These are phyloP conservation scores for Glycine latifolia DNA, from an alignment of 306 rosid genomes.

Conservation along the genomic window DNA sequence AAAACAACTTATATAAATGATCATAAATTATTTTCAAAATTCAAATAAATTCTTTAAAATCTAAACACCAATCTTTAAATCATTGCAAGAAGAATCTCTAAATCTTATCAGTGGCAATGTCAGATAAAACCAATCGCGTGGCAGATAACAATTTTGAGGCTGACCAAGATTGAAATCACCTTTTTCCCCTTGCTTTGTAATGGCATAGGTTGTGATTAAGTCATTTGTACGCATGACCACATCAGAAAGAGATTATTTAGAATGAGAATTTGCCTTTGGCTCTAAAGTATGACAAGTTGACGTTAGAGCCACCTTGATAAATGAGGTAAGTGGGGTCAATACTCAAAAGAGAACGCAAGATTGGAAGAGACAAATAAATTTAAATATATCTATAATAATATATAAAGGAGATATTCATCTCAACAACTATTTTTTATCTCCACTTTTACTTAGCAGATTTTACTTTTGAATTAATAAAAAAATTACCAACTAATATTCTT, in stretches of 20 bases:
- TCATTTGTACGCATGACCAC: constrained; percentile 36
- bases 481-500: no score
- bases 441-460: no score
- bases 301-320: background rate
- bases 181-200: background rate
- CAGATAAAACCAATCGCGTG: constrained; percentile 11
- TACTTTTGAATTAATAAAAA: no score
- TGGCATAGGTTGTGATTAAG: constrained; percentile 18
- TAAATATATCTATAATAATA: background rate
- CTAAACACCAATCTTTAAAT: background rate
- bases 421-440: no score
- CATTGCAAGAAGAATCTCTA: background rate
- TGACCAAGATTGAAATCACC: background rate
- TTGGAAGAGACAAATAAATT: background rate
- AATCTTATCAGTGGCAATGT: constrained; percentile 8
- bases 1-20: background rate
- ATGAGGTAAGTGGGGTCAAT: constrained; percentile 5
- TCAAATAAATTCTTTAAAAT: background rate
- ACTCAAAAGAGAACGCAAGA: background rate
- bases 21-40: background rate
- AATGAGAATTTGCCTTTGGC: constrained; percentile 24
- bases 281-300: constrained; percentile 15
- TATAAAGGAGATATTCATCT: no score
- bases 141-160: constrained; percentile 1
- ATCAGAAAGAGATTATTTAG: constrained; percentile 31